Evolutionary conservation across 2,329 filamentous ascomycete species (phyloP).

Genomic region (Hymenoscyphus fructigenus): DNA sequence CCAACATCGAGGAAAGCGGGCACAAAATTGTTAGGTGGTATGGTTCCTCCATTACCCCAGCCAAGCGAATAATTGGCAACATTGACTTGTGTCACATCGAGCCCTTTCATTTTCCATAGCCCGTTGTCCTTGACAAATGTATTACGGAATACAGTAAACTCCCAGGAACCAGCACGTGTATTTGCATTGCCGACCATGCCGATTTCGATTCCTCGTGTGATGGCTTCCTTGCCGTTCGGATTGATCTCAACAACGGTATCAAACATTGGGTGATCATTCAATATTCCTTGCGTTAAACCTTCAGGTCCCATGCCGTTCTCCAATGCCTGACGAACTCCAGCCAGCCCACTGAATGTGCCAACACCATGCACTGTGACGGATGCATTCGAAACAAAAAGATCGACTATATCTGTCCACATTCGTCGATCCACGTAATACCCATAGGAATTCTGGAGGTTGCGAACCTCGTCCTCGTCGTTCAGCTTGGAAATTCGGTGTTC

Average conservation of each 20-base stretch:
- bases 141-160: conserved; percentile 14
- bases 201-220: conserved; percentile 9
- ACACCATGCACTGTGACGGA: conserved; percentile 7
- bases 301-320: conserved; percentile 8
- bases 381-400: conserved; percentile 11
- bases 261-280: conserved; percentile 12
- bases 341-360: conserved; percentile 1
- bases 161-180: conserved; percentile 2
- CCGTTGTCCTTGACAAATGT: conserved; percentile 12
- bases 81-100: conserved; percentile 11
- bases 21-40: neutral
- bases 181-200: conserved; percentile 11
- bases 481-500: conserved; percentile 3
- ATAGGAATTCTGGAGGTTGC: conserved; percentile 14
- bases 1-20: conserved; percentile 6
- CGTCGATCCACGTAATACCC: conserved; percentile 14
- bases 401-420: conserved; percentile 14
- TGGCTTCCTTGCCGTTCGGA: conserved; percentile 9
- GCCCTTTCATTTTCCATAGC: conserved; percentile 12
- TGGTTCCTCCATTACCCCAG: conserved; percentile 8
- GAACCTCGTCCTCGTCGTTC: conserved; percentile 12
- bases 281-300: conserved; percentile 10
- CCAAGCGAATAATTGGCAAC: conserved; percentile 11
- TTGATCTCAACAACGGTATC: conserved; percentile 9
- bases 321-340: conserved; percentile 9